These are phyloP conservation scores for Xylaria polymorpha DNA, from an alignment of 2,329 filamentous ascomycete species.

Conservation along the genomic window DNA sequence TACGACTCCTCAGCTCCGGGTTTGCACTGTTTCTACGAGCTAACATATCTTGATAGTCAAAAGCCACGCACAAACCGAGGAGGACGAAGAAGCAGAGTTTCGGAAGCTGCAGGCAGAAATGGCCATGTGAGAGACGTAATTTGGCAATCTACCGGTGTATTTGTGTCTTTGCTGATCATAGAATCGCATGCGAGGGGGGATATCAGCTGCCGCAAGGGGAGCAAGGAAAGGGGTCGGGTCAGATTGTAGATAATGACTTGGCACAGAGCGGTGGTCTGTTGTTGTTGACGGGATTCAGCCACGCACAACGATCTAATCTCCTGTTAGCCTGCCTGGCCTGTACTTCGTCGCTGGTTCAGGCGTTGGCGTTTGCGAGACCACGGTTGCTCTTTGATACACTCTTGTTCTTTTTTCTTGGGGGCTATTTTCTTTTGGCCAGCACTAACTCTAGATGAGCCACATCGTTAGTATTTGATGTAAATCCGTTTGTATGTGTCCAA, in stretches of 20 bases:
- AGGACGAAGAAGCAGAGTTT: conserved; percentile 96
- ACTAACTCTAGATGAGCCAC: conserved; percentile 38
- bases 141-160: conserved; percentile 23
- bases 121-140: conserved; percentile 78
- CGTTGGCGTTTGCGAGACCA: conserved; percentile 49
- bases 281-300: conserved; percentile 18
- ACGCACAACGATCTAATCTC: conserved; percentile 13
- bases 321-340: conserved; percentile 6
- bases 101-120: conserved; percentile 95
- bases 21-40: conserved; percentile 5
- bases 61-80: conserved; percentile 70
- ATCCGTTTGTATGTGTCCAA: conserved; percentile 34
- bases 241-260: conserved; percentile 29
- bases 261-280: conserved; percentile 24
- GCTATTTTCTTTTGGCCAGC: conserved; percentile 17
- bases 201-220: conserved; percentile 21
- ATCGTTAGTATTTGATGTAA: conserved; percentile 33
- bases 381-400: conserved; percentile 44
- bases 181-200: conserved; percentile 32
- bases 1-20: conserved; percentile 61
- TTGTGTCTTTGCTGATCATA: conserved; percentile 38
- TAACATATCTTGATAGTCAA: conserved; percentile 56
- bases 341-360: conserved; percentile 38
- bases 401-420: conserved; percentile 34
- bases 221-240: conserved; percentile 16